Base-by-base conservation (phyloP, 495 filamentous ascomycete species). In the Aspergillus nidulans region DNA sequence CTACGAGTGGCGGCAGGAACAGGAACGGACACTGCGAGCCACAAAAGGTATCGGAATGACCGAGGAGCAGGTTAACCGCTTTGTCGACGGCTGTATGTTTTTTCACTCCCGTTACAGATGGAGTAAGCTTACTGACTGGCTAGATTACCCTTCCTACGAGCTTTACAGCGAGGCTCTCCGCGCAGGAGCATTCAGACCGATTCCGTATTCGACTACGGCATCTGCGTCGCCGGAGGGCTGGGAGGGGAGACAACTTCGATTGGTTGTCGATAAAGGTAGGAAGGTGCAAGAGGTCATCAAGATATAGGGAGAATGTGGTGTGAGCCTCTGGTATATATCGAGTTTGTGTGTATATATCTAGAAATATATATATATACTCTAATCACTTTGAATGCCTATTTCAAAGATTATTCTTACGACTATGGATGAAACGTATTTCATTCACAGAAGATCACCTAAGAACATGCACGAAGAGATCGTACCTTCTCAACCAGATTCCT, bases 1-100 rank as follows among this genome's bases (percentile, higher is more conserved):
- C 36, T 97, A 96, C 65, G 83, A 82, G 55, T 97, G 92, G 92
- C 84, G 92, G 16, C 70, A 83, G 52, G 76, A 97, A 66, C 90
- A 95, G 66, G 92, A 97, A 69, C 77, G 74, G 21, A 77, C 75
- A 48, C 73, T 97, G 59, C 77, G 88, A 16, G 72, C 69, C 12
- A 65, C 76, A 41, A 89, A 78, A 63, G 86, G 87, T 21, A 75
- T 69, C 15, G 91, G 89, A 28, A 96, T 96, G 92, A 89, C 82
- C 3, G 80, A 86, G 58, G 78, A 83, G 49, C 80, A 87, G 60
- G 81, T 89, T 34, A 74, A 78, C 41, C 67, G 79, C 25, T 89
- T 88, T 64, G 83, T 89, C 25, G 77, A 88, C 62, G 81, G 82
- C 61, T 89, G 84, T 86, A 65, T 49, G 82, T 75, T 10, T 39